A percentile compares a stretch with the other conserved stretches of the same genome.
Conservation (phyloP, 345 rosid genomes). For the Lumnitzera littorea region DNA sequence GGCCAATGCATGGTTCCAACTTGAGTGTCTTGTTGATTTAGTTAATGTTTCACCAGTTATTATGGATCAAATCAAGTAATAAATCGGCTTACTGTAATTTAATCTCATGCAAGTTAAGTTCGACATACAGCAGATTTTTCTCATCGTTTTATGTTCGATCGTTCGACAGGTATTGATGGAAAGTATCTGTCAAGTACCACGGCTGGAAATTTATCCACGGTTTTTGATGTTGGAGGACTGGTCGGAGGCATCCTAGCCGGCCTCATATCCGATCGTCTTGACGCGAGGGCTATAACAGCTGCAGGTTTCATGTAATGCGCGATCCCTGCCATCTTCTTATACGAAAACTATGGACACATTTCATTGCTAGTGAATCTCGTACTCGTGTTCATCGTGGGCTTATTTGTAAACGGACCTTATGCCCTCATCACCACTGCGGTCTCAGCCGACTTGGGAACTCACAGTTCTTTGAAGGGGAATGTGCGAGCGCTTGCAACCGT, state of each 20-base stretch:
- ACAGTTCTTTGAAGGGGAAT: constrained; percentile 71
- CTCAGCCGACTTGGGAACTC: constrained; percentile 90
- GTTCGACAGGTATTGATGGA: constrained; percentile 62
- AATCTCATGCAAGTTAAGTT: too few relatives aligned
- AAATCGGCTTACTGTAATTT: too few relatives aligned
- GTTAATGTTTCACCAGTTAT: too few relatives aligned
- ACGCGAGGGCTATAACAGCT: constrained; percentile 84
- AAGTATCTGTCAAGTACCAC: constrained; percentile 58
- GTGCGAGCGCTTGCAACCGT: constrained; percentile 88
- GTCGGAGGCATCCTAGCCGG: constrained; percentile 93
- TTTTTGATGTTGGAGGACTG: constrained; percentile 92
- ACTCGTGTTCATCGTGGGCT: constrained; percentile 76
- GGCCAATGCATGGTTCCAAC: too few relatives aligned
- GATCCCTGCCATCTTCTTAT: constrained; percentile 75
- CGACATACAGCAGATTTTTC: too few relatives aligned
- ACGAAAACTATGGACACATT: constrained; percentile 65
- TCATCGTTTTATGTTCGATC: not conserved
- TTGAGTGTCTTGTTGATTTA: too few relatives aligned
- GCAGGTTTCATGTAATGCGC: constrained; percentile 86
- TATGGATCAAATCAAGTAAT: too few relatives aligned
- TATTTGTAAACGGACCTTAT: constrained; percentile 84
- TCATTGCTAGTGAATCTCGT: constrained; percentile 49
- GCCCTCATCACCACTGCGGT: constrained; percentile 92
- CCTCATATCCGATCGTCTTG: constrained; percentile 69
- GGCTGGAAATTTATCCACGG: constrained; percentile 84